Evolutionary conservation across 2,329 filamentous ascomycete species (phyloP), one percentile per base, ranked within the genome.

Genomic region (Apiospora saccharicola): DNA sequence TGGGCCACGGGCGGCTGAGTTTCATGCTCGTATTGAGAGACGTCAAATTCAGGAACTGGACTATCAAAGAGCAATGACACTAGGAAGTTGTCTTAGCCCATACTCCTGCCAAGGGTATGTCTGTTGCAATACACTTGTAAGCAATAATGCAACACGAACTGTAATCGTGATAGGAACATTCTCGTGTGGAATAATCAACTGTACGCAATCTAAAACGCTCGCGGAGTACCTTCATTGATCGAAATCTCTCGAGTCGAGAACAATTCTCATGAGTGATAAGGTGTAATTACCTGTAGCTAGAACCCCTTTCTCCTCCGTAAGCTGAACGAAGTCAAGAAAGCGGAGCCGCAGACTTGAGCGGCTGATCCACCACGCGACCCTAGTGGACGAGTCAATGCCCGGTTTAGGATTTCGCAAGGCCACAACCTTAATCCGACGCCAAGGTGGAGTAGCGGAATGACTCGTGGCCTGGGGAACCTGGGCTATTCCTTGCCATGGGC

Each of bases 401-500:
- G 30, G 19, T 64, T 64, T 34, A 24, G 30, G 41, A n/a, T 24
- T 41, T 64, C 57, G 57, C 57, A 41, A 64, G 34, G 57, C 57
- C 57, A 41, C 22, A 64, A 64, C 57, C 57, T 64, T 64, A 64
- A 64, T 64, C 34, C 57, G 57, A 64, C 34, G 57, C 16, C 16
- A 4, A 2, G 22, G 57, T 34, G 57, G 57, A 64, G 57, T 19
- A 64, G 57, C 1, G 12, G 3, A 41, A 41, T 64, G 57, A 64
- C 34, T 64, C 57, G 57, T 61, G 26, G 19, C 2, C 16, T 1
- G 14, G 53, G 53, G 16, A 5, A 22, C n/a, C 24, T 30, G 51
- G 13, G 51, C 51, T 16, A 6, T 37, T 19, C 14, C 53, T 22
- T 16, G 16, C 26, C 34, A 34, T 19, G 14, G 26, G 14, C 19